Evolutionary conservation across 2,329 filamentous ascomycete genomes (phyloP), one percentile per base, ranked within the genome.

Genomic region (Sporothrix schenckii): DNA sequence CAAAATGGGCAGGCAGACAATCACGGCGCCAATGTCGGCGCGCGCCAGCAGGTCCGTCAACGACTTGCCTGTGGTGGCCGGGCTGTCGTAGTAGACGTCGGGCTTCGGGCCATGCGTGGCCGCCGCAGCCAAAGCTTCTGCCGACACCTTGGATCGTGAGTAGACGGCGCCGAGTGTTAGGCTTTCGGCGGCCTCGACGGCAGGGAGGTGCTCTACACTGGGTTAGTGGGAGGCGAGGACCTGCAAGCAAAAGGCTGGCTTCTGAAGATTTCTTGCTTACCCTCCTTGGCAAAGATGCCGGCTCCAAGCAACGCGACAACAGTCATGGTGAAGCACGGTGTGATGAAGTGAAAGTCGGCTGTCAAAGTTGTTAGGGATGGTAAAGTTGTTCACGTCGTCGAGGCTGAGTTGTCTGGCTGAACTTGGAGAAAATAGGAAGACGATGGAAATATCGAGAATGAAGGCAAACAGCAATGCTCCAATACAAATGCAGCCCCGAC

Each of bases 151-250:
- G 9, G 86, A 87, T 61, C 89, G 86, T 1, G 88, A 90, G 79
- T 89, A 92, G 73, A 91, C 82, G 21, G 88, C 88, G 78, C 87
- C 89, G 72, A 92, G 60, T 1, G 65, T 50, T 6, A 91, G 79
- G 41, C 75, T 68, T 4, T 82, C 76, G 66, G 80, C 82, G 44
- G 84, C 83, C 74, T 86, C 80, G 68, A 91, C 84, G 50, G 89
- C 89, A 1, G 72, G 69, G 4, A 72, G 61, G 58, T 72, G 72
- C 39, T 71, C 72, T 72, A 11, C 1, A n/a, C 14, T 4, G 3
- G 27, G 16, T 34, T 24, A 66, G 61, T 4, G 27, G 24, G 27
- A 19, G 34, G 11, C 27, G 27, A 30, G 27, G 27, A 30, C 27
- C 4, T 30, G 4, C 27, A 30, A 30, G 4, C 3, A 4, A 30